phyloP scores from a whole-genome alignment of 169 alveolate genomes.

The Plasmodium billcollinsi region DNA sequence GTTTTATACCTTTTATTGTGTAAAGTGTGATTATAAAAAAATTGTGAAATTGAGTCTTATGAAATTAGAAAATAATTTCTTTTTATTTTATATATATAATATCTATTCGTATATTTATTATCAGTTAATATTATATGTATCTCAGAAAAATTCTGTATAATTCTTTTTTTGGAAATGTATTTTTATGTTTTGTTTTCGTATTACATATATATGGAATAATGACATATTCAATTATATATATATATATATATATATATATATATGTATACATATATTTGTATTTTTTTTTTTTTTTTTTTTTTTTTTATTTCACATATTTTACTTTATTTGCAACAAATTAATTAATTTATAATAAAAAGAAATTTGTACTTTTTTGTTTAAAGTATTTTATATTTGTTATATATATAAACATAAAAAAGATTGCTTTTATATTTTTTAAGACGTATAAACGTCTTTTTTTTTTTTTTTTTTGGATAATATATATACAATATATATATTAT shows the following conservation, averaged over 20 bases:
- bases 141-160: constrained; percentile 18
- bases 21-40: constrained; percentile 47
- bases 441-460: too few relatives aligned
- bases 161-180: constrained; percentile 7
- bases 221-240: too few relatives aligned
- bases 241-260: too few relatives aligned
- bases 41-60: constrained; percentile 61
- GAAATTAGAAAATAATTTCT: constrained; percentile 68
- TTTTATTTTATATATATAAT: constrained; percentile 61
- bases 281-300: too few relatives aligned
- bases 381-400: too few relatives aligned
- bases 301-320: background rate
- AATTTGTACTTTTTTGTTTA: too few relatives aligned
- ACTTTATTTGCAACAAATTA: background rate
- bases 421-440: too few relatives aligned
- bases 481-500: too few relatives aligned
- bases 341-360: too few relatives aligned
- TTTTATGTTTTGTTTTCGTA: background rate
- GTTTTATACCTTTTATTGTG: constrained; percentile 51
- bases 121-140: constrained; percentile 22
- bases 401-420: too few relatives aligned
- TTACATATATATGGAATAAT: background rate
- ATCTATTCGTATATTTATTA: constrained; percentile 53
- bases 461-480: too few relatives aligned
- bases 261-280: too few relatives aligned